Evolutionary conservation across 2,329 filamentous ascomycete species (phyloP).

Genomic region (Clonostachys rosea): DNA sequence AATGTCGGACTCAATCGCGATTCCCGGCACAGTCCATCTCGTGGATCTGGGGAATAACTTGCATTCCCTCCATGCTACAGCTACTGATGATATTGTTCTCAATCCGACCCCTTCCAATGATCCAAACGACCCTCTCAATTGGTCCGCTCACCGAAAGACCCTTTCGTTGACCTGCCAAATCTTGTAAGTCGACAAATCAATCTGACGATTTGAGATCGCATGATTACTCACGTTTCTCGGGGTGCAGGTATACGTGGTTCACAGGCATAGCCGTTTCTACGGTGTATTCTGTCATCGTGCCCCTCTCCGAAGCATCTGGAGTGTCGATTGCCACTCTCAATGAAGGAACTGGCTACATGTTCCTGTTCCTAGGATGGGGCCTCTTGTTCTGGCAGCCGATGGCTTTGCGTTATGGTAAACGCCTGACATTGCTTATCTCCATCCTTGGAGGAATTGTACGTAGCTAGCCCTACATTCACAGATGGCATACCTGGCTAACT

Average conservation of each 20-base stretch:
- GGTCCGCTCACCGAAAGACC: conserved; percentile 35
- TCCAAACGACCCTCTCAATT: conserved; percentile 48
- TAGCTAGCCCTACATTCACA: not conserved
- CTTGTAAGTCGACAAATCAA: conserved; percentile 13
- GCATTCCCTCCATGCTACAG: too few relatives aligned
- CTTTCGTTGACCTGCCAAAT: conserved; percentile 18
- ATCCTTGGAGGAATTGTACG: conserved; percentile 21
- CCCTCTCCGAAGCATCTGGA: conserved; percentile 21
- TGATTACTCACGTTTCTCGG: too few relatives aligned
- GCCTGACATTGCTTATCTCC: conserved; percentile 29
- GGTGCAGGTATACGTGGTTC: conserved; percentile 26
- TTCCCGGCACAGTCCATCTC: conserved; percentile 34
- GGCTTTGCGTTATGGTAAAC: conserved; percentile 37
- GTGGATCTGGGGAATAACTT: conserved; percentile 20
- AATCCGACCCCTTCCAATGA: conserved; percentile 47
- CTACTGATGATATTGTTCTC: conserved; percentile 34
- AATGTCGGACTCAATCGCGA: not conserved
- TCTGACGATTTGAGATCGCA: too few relatives aligned
- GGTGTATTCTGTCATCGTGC: conserved; percentile 30
- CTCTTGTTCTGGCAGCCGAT: conserved; percentile 42
- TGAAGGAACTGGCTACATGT: conserved; percentile 33
- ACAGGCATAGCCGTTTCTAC: conserved; percentile 32
- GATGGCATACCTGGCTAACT: not conserved
- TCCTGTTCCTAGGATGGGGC: conserved; percentile 36
- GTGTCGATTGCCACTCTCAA: conserved; percentile 26